Evolutionary conservation across 2,329 filamentous ascomycete species (phyloP).

Genomic region (Colletotrichum sp.): DNA sequence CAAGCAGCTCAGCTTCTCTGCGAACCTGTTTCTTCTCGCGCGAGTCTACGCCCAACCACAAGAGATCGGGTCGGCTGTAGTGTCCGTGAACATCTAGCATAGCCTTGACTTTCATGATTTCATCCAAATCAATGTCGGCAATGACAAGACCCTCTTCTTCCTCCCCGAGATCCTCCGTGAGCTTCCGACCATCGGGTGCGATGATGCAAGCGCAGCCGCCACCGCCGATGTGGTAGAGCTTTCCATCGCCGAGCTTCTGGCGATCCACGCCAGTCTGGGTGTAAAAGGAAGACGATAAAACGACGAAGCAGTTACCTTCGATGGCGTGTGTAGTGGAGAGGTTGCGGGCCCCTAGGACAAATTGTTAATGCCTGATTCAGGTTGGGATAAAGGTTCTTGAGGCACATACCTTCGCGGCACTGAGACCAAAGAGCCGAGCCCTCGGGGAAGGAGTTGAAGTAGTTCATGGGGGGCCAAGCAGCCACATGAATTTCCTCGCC

Average conservation of each 20-base stretch:
- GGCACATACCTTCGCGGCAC: neutral
- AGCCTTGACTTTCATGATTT: neutral
- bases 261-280: neutral
- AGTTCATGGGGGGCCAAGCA: constrained; percentile 25
- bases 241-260: neutral
- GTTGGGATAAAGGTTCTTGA: neutral
- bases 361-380: neutral
- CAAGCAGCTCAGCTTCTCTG: neutral
- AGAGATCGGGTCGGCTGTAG: neutral
- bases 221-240: neutral
- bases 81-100: neutral
- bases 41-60: neutral
- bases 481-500: constrained; percentile 32
- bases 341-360: neutral
- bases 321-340: neutral
- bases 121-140: neutral
- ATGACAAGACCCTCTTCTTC: neutral
- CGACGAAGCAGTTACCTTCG: neutral
- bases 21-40: neutral
- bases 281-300: neutral
- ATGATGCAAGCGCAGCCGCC: neutral
- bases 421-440: neutral
- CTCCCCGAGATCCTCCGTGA: neutral
- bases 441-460: neutral
- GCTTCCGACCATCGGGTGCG: neutral